phyloP scores from a whole-genome alignment of 148 eudicot species.

The Rhododendron vialii region DNA sequence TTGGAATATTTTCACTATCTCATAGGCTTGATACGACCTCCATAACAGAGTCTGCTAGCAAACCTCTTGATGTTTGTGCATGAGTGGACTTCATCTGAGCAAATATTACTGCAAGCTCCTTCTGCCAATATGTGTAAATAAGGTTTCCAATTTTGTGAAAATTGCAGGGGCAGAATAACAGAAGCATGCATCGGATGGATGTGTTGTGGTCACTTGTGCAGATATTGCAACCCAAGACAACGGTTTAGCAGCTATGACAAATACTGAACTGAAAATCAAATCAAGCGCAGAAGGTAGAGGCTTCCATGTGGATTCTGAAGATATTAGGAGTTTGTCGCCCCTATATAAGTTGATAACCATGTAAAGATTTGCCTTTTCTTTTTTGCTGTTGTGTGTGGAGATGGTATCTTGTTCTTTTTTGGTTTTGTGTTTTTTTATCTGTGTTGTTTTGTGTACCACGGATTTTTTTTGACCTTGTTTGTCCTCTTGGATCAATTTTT shows the following conservation, averaged over 20 bases:
- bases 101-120: neutral
- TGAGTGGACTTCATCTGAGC: no score
- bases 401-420: neutral
- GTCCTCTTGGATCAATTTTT: neutral
- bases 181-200: constrained; percentile 88
- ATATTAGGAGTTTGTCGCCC: neutral
- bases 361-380: neutral
- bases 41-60: neutral
- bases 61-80: no score
- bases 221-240: constrained; percentile 38
- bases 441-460: neutral
- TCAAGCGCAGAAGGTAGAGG: neutral
- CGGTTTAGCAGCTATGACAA: neutral
- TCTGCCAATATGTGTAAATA: neutral
- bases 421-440: neutral
- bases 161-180: constrained; percentile 59
- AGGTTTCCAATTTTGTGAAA: neutral
- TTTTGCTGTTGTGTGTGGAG: neutral
- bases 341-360: neutral
- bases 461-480: neutral
- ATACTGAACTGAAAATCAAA: neutral
- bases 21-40: neutral
- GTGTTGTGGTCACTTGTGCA: constrained; percentile 84
- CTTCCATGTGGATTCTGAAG: neutral
- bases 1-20: neutral